Percentiles rank a stretch among this genome's conserved stretches.
These are phyloP conservation scores for Hyphopichia fennica DNA, from an alignment of 1,139 yeast species.

Conservation along the genomic window DNA sequence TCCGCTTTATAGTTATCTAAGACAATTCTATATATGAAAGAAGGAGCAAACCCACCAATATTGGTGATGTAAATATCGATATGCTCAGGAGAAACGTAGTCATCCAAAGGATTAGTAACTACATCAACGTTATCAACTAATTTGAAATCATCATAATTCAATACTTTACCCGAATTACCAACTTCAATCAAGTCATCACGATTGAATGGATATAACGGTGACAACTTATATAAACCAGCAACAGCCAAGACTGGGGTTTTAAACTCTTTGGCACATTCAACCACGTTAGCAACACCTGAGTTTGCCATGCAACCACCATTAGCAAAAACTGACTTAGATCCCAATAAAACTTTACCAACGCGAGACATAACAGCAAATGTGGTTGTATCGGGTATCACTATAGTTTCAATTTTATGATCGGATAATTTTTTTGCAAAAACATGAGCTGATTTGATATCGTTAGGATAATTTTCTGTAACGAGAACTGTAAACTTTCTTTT, in stretches of 20 bases:
- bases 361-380: constrained; percentile 96
- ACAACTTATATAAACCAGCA: constrained; percentile 88
- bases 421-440: constrained; percentile 77
- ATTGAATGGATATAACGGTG: constrained; percentile 93
- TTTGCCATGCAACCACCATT: constrained; percentile 93
- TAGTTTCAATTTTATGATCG: constrained; percentile 84
- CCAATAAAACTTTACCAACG: constrained; percentile 93
- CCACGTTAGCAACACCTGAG: constrained; percentile 89
- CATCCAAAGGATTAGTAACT: constrained; percentile 88
- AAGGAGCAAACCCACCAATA: constrained; percentile 95
- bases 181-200: constrained; percentile 86
- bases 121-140: constrained; percentile 70
- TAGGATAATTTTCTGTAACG: constrained; percentile 92
- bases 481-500: constrained; percentile 91
- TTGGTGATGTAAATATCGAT: constrained; percentile 94
- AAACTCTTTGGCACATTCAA: constrained; percentile 94
- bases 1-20: constrained; percentile 90
- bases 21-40: constrained; percentile 91
- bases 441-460: constrained; percentile 74
- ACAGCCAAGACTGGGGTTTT: constrained; percentile 94
- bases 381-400: constrained; percentile 89
- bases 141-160: constrained; percentile 65
- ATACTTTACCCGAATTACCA: constrained; percentile 86
- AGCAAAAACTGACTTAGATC: constrained; percentile 89
- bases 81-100: constrained; percentile 90